Percentiles rank a stretch among this genome's conserved stretches.
Evolutionary conservation across 768 basidiomycete genomes (phyloP).

Genomic region (Strobilomyces echinocephalus): DNA sequence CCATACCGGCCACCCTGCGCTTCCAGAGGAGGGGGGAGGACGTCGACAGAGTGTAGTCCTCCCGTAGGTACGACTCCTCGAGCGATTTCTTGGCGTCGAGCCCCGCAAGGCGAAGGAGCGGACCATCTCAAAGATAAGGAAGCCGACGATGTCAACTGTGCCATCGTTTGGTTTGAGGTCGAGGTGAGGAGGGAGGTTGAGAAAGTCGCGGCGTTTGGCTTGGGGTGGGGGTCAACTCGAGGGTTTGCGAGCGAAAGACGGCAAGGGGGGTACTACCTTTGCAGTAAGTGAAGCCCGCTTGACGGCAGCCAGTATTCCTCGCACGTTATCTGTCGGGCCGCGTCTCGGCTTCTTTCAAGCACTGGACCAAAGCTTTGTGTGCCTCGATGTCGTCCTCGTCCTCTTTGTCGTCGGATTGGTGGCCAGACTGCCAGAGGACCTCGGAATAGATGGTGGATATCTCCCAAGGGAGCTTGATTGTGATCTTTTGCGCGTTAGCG

Average conservation of each 20-base stretch:
- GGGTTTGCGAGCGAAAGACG: no score
- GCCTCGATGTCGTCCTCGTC: conserved; percentile 96
- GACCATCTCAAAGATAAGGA: conserved; percentile 96
- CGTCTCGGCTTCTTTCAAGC: conserved; percentile 94
- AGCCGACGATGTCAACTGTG: conserved; percentile 94
- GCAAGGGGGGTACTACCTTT: conserved; percentile 58
- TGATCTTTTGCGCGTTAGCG: conserved; percentile 86
- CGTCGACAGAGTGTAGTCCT: conserved; percentile 46
- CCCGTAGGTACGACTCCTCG: conserved; percentile 65
- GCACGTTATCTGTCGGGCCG: conserved; percentile 91
- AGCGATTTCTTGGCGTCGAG: conserved; percentile 77
- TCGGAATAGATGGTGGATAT: conserved; percentile 89
- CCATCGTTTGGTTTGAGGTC: conserved; percentile 91
- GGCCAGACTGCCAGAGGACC: conserved; percentile 66
- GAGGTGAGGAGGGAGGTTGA: conserved; percentile 81
- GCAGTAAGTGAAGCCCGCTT: conserved; percentile 94
- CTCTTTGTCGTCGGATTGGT: conserved; percentile 90
- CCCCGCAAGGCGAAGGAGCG: conserved; percentile 88
- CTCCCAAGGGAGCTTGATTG: conserved; percentile 96
- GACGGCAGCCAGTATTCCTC: conserved; percentile 97
- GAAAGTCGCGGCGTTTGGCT: conserved; percentile 92
- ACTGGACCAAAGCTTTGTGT: conserved; percentile 87
- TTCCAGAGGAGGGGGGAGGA: conserved; percentile 63
- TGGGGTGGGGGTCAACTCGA: background rate
- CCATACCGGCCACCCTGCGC: conserved; percentile 53